Evolutionary conservation across 495 filamentous ascomycete species (phyloP).

Genomic region (Lophiostoma macrostomum): DNA sequence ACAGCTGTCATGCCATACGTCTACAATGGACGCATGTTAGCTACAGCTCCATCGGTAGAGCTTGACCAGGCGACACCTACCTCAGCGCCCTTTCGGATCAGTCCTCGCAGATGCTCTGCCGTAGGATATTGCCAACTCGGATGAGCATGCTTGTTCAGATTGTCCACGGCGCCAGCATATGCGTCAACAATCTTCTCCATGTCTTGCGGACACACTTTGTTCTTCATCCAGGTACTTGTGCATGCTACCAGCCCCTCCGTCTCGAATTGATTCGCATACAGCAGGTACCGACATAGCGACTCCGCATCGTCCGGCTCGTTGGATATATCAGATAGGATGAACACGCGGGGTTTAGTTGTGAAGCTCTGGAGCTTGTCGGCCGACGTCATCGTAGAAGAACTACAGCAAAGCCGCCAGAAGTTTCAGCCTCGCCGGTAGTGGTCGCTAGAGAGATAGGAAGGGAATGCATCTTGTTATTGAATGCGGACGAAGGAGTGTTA

Average conservation of each 20-base stretch:
- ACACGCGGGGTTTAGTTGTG: constrained; percentile 39
- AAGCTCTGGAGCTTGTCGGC: constrained; percentile 10
- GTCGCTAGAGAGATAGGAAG: too few relatives aligned
- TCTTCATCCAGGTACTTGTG: constrained; percentile 46
- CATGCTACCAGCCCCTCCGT: constrained; percentile 44
- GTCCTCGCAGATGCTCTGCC: constrained; percentile 35
- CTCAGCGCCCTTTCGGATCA: constrained; percentile 39
- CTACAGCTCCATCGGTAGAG: neutral
- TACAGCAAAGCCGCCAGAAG: too few relatives aligned
- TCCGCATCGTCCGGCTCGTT: constrained; percentile 49
- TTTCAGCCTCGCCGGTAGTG: too few relatives aligned
- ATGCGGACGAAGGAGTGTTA: too few relatives aligned
- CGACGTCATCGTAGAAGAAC: neutral
- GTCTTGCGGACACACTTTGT: constrained; percentile 34
- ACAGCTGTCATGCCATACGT: constrained; percentile 28
- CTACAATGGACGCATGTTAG: neutral
- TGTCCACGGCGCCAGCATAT: constrained; percentile 44
- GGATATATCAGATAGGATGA: constrained; percentile 48
- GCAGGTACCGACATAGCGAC: constrained; percentile 44
- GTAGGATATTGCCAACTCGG: constrained; percentile 39
- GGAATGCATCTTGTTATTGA: too few relatives aligned
- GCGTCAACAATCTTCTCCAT: constrained; percentile 45
- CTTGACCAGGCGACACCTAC: neutral
- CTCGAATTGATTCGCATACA: constrained; percentile 47
- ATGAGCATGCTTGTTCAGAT: constrained; percentile 45